Conservation (phyloP, 2,329 filamentous ascomycete genomes). For the Berkeleyomyces rouxiae region DNA sequence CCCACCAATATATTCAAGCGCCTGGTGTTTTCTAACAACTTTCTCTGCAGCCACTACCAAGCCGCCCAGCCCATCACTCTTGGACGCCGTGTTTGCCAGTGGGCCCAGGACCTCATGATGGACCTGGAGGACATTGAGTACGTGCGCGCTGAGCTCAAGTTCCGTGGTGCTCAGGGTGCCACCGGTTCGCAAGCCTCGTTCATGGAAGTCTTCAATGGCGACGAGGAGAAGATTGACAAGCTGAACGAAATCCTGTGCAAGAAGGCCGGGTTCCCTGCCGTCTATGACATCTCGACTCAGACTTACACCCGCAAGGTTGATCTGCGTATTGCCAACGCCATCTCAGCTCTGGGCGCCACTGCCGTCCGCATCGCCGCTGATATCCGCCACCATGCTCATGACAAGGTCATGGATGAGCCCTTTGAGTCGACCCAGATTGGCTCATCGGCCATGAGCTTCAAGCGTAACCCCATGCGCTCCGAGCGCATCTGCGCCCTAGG, state of each 20-base stretch:
- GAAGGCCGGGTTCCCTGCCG: conserved; percentile 35
- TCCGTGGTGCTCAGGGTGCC: conserved; percentile 48
- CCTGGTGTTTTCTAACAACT: background rate
- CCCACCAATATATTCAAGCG: background rate
- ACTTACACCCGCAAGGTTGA: conserved; percentile 61
- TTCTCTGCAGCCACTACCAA: conserved; percentile 50
- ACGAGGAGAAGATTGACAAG: conserved; percentile 32
- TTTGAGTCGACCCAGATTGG: conserved; percentile 69
- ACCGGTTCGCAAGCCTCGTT: conserved; percentile 55
- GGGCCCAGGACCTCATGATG: conserved; percentile 41
- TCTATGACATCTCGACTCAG: conserved; percentile 46
- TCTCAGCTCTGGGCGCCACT: conserved; percentile 63
- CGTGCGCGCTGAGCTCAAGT: conserved; percentile 50
- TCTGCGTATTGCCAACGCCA: conserved; percentile 57
- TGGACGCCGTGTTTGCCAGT: conserved; percentile 52
- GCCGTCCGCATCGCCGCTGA: conserved; percentile 54
- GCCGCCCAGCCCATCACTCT: conserved; percentile 37
- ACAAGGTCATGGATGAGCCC: conserved; percentile 59
- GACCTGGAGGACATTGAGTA: conserved; percentile 59
- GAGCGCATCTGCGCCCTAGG: conserved; percentile 31
- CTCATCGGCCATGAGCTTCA: conserved; percentile 39
- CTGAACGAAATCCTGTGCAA: conserved; percentile 39
- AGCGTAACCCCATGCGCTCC: conserved; percentile 32
- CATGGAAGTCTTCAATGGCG: conserved; percentile 30
- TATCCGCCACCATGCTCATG: conserved; percentile 54